phyloP scores from a whole-genome alignment of 2,329 filamentous ascomycete genomes.

The Dactylellina cionopaga region DNA sequence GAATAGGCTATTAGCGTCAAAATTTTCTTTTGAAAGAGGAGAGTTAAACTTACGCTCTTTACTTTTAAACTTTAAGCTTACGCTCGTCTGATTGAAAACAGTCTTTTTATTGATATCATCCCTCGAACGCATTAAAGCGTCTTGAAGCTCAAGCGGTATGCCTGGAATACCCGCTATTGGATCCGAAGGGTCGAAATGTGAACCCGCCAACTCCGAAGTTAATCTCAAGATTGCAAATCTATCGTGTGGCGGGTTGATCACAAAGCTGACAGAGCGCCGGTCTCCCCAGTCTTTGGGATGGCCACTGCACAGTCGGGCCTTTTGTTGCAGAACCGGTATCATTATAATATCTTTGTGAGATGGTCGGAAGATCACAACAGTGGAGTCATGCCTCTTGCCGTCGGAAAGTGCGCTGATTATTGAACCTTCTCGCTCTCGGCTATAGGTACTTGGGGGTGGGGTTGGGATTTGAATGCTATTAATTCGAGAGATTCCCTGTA shows the following conservation, averaged over 20 bases:
- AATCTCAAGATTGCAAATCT: slow-evolving; percentile 37
- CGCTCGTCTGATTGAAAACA: slow-evolving; percentile 38
- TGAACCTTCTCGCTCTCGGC: slow-evolving; percentile 21
- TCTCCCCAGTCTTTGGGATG: slow-evolving; percentile 22
- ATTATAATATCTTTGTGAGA: slow-evolving; percentile 33
- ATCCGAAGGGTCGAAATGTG: slow-evolving; percentile 10
- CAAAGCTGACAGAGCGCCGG: slow-evolving; percentile 24
- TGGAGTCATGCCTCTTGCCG: slow-evolving; percentile 30
- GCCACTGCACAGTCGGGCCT: slow-evolving; percentile 12
- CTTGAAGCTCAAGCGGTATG: slow-evolving; percentile 26
- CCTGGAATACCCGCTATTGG: slow-evolving; percentile 23
- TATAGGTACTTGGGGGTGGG: not conserved
- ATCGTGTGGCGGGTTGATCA: slow-evolving; percentile 31
- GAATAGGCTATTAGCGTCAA: not conserved
- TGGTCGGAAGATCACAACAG: slow-evolving; percentile 28
- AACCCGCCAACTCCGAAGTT: not conserved
- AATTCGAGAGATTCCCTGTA: slow-evolving; percentile 10
- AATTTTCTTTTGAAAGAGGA: not conserved
- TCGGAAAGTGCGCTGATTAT: not conserved
- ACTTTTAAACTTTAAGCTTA: slow-evolving; percentile 35
- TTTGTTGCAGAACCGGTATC: slow-evolving; percentile 31
- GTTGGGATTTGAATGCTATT: slow-evolving; percentile 6
- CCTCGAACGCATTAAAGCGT: slow-evolving; percentile 15
- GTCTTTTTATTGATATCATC: slow-evolving; percentile 31
- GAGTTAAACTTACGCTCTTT: slow-evolving; percentile 6